Evolutionary conservation across 2,329 filamentous ascomycete genomes (phyloP).

Genomic region (Talaromyces atroroseus): DNA sequence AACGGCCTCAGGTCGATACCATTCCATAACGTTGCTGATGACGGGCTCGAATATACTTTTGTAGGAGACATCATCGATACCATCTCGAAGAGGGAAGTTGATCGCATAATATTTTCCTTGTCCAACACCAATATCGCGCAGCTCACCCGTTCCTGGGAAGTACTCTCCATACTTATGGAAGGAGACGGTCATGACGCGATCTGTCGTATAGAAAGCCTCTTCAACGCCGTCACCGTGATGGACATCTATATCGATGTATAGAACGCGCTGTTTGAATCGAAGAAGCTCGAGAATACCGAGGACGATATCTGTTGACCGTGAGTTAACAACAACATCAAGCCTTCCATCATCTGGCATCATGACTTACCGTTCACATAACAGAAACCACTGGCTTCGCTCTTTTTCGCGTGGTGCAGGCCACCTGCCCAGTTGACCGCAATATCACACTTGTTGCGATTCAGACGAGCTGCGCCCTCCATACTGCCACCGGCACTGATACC

Average conservation of each 20-base stretch:
- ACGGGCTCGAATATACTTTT: slow-evolving; percentile 64
- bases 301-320: slow-evolving; percentile 51
- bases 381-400: slow-evolving; percentile 89
- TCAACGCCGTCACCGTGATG: slow-evolving; percentile 65
- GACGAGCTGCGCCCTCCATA: slow-evolving; percentile 64
- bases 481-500: slow-evolving; percentile 64
- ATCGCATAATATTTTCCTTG: slow-evolving; percentile 62
- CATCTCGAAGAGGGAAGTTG: slow-evolving; percentile 64
- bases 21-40: slow-evolving; percentile 64
- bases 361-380: slow-evolving; percentile 83
- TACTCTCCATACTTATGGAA: slow-evolving; percentile 71
- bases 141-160: slow-evolving; percentile 64
- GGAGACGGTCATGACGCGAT: slow-evolving; percentile 66
- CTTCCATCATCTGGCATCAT: not conserved
- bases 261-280: slow-evolving; percentile 58
- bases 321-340: slow-evolving; percentile 7
- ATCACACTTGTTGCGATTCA: slow-evolving; percentile 64
- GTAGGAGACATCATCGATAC: slow-evolving; percentile 63
- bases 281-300: slow-evolving; percentile 61
- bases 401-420: slow-evolving; percentile 93
- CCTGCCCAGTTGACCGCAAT: slow-evolving; percentile 82
- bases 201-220: slow-evolving; percentile 66
- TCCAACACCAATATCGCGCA: slow-evolving; percentile 64
- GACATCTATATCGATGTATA: slow-evolving; percentile 64
- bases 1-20: slow-evolving; percentile 61